phyloP scores from a whole-genome alignment of 768 basidiomycete genomes.

The Rhizopogon rudus region DNA sequence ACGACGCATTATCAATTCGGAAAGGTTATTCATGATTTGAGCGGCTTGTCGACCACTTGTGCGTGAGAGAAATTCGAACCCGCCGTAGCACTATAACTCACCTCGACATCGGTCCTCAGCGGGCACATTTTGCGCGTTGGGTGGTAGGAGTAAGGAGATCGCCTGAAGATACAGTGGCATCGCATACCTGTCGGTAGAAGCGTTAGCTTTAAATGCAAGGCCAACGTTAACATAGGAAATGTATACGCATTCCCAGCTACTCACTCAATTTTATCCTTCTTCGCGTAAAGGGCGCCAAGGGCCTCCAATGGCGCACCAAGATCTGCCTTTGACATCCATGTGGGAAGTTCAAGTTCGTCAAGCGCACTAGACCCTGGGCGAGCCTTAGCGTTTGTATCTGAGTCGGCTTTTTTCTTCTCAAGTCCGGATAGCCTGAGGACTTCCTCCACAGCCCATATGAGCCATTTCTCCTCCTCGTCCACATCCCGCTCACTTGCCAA shows the following conservation, averaged over 20 bases:
- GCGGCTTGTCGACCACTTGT: conserved; percentile 26
- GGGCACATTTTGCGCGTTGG: conserved; percentile 20
- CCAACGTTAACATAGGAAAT: too few relatives aligned
- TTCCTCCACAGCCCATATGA: conserved; percentile 40
- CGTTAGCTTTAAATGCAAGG: not conserved
- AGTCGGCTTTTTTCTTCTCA: conserved; percentile 1
- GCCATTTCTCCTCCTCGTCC: conserved; percentile 40
- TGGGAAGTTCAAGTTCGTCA: conserved; percentile 51
- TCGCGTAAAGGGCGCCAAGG: conserved; percentile 56
- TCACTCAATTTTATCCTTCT: conserved; percentile 44
- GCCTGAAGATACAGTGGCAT: conserved; percentile 64
- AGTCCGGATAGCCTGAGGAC: conserved; percentile 25
- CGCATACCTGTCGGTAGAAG: conserved; percentile 42
- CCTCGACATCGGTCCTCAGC: conserved; percentile 58
- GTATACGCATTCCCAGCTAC: conserved; percentile 2
- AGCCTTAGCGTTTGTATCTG: not conserved
- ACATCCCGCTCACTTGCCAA: conserved; percentile 29
- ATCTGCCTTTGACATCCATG: conserved; percentile 56
- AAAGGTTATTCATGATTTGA: conserved; percentile 46
- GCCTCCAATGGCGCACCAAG: conserved; percentile 67
- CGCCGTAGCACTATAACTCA: conserved; percentile 16
- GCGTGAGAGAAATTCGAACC: not conserved
- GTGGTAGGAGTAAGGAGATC: conserved; percentile 53
- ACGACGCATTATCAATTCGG: conserved; percentile 35
- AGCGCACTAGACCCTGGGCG: conserved; percentile 25